Evolutionary conservation across 148 eudicot species (phyloP).

Genomic region (Vaccinium vitisidaea): DNA sequence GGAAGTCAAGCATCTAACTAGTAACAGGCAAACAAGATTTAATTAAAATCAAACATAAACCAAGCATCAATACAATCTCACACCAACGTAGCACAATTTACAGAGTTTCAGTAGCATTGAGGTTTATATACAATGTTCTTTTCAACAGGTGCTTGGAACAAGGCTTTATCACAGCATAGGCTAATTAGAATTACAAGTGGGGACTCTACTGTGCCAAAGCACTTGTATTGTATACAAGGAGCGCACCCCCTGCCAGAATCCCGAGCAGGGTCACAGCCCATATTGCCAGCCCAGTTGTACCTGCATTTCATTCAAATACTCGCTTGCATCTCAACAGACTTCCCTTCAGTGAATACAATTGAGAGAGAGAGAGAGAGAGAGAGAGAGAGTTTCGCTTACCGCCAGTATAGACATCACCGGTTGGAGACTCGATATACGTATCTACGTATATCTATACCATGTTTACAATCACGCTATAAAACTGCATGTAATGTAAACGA

Average conservation of each 20-base stretch:
- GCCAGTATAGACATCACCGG: slow-evolving; percentile 80
- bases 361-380: not conserved
- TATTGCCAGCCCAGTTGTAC: slow-evolving; percentile 72
- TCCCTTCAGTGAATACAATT: not conserved
- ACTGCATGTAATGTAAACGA: not conserved
- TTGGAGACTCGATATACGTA: slow-evolving; percentile 34
- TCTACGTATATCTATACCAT: not conserved
- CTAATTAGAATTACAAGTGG: too few relatives aligned
- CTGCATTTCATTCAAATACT: slow-evolving; percentile 28
- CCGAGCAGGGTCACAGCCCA: slow-evolving; percentile 87
- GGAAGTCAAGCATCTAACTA: not conserved
- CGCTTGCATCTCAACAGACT: not conserved
- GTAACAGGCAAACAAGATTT: slow-evolving; percentile 1
- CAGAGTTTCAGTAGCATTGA: not conserved
- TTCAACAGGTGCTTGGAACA: slow-evolving; percentile 10
- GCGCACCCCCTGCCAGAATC: slow-evolving; percentile 85
- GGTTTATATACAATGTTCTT: not conserved
- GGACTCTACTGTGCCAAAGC: slow-evolving; percentile 57
- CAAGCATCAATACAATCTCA: not conserved
- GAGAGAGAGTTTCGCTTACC: slow-evolving; percentile 35
- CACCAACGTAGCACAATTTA: not conserved
- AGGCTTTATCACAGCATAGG: not conserved
- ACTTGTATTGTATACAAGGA: slow-evolving; percentile 94
- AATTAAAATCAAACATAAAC: not conserved
- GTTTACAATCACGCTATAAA: not conserved